These are phyloP conservation scores for Albugo candida DNA, from an alignment of 352 stramenopile genomes.

Conservation along the genomic window DNA sequence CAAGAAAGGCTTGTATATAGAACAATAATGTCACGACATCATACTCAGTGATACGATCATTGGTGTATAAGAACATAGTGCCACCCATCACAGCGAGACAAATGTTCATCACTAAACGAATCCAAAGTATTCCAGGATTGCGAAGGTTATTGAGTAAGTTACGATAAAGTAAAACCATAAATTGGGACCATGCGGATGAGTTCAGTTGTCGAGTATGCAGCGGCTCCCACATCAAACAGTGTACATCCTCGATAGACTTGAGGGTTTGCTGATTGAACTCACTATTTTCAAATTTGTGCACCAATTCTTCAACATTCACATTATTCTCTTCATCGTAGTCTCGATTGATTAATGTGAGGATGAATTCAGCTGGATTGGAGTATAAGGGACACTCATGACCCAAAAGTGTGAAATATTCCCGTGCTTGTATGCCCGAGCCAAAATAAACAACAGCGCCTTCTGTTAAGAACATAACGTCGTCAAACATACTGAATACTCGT, in stretches of 20 bases:
- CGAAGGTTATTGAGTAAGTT: conserved; percentile 43
- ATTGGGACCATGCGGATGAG: conserved; percentile 15
- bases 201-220: neutral
- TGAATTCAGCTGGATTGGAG: conserved; percentile 36
- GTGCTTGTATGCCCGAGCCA: conserved; percentile 18
- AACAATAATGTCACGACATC: conserved; percentile 47
- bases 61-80: conserved; percentile 45
- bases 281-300: conserved; percentile 9
- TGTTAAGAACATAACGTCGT: conserved; percentile 32
- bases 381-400: conserved; percentile 21
- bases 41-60: conserved; percentile 18
- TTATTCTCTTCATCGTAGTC: conserved; percentile 22
- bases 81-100: conserved; percentile 45
- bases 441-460: conserved; percentile 64
- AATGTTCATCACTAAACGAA: conserved; percentile 50
- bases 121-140: conserved; percentile 47
- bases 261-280: conserved; percentile 1
- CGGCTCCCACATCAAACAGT: neutral
- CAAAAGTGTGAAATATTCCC: conserved; percentile 17
- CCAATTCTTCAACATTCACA: conserved; percentile 12
- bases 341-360: conserved; percentile 28
- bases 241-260: conserved; percentile 8
- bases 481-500: conserved; percentile 36
- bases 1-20: conserved; percentile 73
- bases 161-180: conserved; percentile 24